These are phyloP conservation scores for Bathelium albidoporum DNA, from an alignment of 495 filamentous ascomycete genomes.

Conservation along the genomic window DNA sequence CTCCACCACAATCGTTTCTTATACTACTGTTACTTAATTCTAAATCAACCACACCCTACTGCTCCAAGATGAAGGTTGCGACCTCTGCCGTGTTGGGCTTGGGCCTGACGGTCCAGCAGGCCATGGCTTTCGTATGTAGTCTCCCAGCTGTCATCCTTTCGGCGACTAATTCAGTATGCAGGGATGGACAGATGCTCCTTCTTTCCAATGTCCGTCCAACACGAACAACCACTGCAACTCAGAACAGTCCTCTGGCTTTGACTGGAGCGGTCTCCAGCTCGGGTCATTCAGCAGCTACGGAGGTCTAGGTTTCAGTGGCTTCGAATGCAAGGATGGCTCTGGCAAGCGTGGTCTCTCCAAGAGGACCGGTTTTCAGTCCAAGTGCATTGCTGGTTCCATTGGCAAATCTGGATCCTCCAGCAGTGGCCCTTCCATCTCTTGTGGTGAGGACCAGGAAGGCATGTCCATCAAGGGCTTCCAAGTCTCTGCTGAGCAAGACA, in stretches of 20 bases:
- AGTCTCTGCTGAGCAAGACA: conserved; percentile 60
- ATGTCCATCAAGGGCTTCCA: conserved; percentile 70
- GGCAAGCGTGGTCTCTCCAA: conserved; percentile 35
- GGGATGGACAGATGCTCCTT: conserved; percentile 46
- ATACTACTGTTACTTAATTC: neutral
- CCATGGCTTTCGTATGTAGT: conserved; percentile 44
- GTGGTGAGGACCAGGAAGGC: conserved; percentile 38
- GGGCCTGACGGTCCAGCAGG: conserved; percentile 50
- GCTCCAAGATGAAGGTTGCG: conserved; percentile 38
- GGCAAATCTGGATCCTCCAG: conserved; percentile 15
- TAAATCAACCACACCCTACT: neutral
- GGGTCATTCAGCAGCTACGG: conserved; percentile 61
- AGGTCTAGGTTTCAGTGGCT: conserved; percentile 63
- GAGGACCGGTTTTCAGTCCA: conserved; percentile 38
- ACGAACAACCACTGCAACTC: conserved; percentile 66
- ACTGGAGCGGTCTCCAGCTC: conserved; percentile 52
- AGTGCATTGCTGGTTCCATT: conserved; percentile 44
- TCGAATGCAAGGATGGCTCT: conserved; percentile 46
- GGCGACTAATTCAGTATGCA: neutral
- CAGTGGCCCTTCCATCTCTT: conserved; percentile 48
- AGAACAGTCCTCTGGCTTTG: conserved; percentile 55
- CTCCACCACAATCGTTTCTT: conserved; percentile 15
- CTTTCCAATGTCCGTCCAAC: conserved; percentile 59
- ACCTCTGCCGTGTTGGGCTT: conserved; percentile 34
- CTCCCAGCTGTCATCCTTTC: conserved; percentile 15